Conservation (phyloP, 371 early-diverging fungal species). For the Thermomucor indicae-seudaticae region DNA sequence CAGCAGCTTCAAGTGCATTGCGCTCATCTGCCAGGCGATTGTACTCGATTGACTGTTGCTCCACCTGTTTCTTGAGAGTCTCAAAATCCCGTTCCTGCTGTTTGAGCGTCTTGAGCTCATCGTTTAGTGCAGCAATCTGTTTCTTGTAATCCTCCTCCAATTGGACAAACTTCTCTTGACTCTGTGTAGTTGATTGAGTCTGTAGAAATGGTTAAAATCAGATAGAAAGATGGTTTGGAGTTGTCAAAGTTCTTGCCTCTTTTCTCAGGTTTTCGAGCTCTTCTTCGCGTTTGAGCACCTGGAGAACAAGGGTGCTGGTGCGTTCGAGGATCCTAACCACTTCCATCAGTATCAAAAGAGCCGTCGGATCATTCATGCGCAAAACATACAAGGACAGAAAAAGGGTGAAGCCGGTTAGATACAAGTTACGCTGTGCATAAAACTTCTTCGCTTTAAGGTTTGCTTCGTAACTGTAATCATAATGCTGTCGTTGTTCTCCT, state of each 20-base stretch:
- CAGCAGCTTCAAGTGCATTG: slow-evolving; percentile 50
- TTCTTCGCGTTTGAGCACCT: slow-evolving; percentile 66
- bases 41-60: slow-evolving; percentile 68
- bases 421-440: slow-evolving; percentile 89
- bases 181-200: slow-evolving; percentile 15
- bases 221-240: neutral
- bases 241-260: slow-evolving; percentile 30
- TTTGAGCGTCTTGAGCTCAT: slow-evolving; percentile 51
- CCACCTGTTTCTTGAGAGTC: slow-evolving; percentile 74
- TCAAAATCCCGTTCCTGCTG: slow-evolving; percentile 61
- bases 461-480: slow-evolving; percentile 53
- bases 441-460: slow-evolving; percentile 70
- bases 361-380: neutral
- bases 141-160: slow-evolving; percentile 29
- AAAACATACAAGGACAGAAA: slow-evolving; percentile 70
- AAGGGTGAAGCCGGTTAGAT: slow-evolving; percentile 85
- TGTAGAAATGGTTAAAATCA: neutral
- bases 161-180: slow-evolving; percentile 25
- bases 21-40: slow-evolving; percentile 70
- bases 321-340: slow-evolving; percentile 63
- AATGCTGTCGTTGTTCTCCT: slow-evolving; percentile 26
- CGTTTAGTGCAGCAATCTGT: slow-evolving; percentile 22
- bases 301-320: slow-evolving; percentile 67
- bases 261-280: slow-evolving; percentile 53
- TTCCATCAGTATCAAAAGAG: too few relatives aligned